These are phyloP conservation scores for Herpotrichia juniperi DNA, from an alignment of 2,329 filamentous ascomycete species.

Conservation along the genomic window DNA sequence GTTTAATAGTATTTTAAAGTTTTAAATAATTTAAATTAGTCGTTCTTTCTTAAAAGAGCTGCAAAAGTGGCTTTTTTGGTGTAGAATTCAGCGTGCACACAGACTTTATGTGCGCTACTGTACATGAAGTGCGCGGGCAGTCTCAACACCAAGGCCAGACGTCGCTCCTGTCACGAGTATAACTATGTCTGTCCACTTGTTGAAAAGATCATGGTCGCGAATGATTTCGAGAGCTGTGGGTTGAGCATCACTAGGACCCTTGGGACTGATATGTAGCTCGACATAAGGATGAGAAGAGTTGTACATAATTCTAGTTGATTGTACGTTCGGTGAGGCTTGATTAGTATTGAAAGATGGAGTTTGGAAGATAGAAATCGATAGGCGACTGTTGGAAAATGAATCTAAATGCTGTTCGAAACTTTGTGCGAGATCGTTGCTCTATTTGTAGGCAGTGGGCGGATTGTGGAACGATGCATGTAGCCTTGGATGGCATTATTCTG, in stretches of 20 bases:
- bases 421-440: background rate
- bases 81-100: no score
- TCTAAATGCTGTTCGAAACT: background rate
- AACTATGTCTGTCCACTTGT: constrained; percentile 31
- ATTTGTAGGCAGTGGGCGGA: no score
- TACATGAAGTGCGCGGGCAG: constrained; percentile 45
- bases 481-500: no score
- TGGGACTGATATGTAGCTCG: constrained; percentile 11
- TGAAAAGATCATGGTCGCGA: constrained; percentile 41
- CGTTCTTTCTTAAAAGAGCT: no score
- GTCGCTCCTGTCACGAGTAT: constrained; percentile 26
- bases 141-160: constrained; percentile 27
- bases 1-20: no score
- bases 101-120: no score
- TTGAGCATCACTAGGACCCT: constrained; percentile 45
- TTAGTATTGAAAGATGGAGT: no score
- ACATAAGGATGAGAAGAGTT: background rate
- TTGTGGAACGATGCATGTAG: no score
- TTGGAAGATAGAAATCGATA: background rate
- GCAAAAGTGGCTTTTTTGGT: no score
- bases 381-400: background rate
- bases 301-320: background rate
- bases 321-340: background rate
- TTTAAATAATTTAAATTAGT: no score
- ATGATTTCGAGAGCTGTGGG: constrained; percentile 49